A percentile compares a stretch with the other conserved stretches of the same genome.
These are phyloP conservation scores for Papiliotrema flavescens DNA, from an alignment of 1,284 basidiomycete genomes.

Conservation along the genomic window DNA sequence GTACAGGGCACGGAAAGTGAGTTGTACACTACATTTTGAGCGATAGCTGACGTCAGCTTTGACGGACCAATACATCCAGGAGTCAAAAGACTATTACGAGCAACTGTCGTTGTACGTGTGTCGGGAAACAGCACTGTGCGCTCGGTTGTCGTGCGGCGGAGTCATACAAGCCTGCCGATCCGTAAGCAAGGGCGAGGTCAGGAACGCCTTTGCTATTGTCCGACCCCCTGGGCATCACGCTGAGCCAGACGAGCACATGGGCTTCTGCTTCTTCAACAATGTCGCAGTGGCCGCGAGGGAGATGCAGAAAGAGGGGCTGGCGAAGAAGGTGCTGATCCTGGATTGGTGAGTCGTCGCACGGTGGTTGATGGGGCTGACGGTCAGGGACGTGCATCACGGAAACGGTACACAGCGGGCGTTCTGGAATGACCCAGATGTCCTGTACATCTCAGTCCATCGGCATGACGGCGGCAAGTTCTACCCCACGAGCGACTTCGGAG, in stretches of 20 bases:
- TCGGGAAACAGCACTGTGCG: conserved; percentile 75
- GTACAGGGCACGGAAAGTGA: conserved; percentile 60
- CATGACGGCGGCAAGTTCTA: conserved; percentile 91
- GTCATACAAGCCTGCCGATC: conserved; percentile 86
- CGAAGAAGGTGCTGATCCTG: conserved; percentile 82
- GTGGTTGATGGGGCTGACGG: not conserved
- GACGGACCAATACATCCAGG: conserved; percentile 65
- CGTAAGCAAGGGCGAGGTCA: conserved; percentile 74
- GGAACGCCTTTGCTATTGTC: conserved; percentile 91
- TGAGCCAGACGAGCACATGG: conserved; percentile 96
- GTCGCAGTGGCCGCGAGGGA: conserved; percentile 87
- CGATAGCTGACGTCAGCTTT: conserved; percentile 55
- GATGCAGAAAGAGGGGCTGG: conserved; percentile 62
- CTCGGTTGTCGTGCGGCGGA: conserved; percentile 86
- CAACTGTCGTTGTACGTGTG: conserved; percentile 89
- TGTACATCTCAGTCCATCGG: conserved; percentile 96
- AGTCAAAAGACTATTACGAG: conserved; percentile 76
- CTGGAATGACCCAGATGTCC: conserved; percentile 80
- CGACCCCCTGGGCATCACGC: conserved; percentile 98
- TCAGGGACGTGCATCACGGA: conserved; percentile 99
- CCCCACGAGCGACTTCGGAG: conserved; percentile 85
- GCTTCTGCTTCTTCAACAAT: conserved; percentile 99
- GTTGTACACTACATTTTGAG: conserved; percentile 5
- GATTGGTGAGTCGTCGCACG: conserved; percentile 71
- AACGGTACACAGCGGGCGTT: conserved; percentile 97